Percentiles rank a stretch among this genome's conserved stretches.
Conservation (phyloP, 2,329 filamentous ascomycete genomes). For the Shiraia sp. region DNA sequence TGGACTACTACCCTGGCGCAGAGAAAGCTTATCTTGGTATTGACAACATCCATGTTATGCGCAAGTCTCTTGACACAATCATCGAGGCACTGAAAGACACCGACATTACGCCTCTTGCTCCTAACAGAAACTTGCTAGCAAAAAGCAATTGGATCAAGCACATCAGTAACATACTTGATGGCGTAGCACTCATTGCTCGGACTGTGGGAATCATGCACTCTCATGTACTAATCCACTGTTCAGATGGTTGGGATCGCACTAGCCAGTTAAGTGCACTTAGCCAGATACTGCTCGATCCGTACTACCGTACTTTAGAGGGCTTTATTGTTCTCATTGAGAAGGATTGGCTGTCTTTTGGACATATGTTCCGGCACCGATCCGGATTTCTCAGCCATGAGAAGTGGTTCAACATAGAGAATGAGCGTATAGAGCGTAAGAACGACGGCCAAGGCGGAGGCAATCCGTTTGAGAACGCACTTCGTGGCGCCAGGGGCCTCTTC, state of each 20-base stretch:
- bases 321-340: constrained; percentile 96
- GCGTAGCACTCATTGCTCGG: constrained; percentile 79
- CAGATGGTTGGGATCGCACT: constrained; percentile 97
- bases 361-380: constrained; percentile 94
- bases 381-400: constrained; percentile 88
- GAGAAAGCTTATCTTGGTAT: constrained; percentile 93
- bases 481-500: constrained; percentile 87
- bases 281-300: constrained; percentile 93
- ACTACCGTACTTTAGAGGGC: constrained; percentile 90
- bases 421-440: constrained; percentile 62
- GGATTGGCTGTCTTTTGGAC: constrained; percentile 96
- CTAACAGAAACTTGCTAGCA: constrained; percentile 76
- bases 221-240: constrained; percentile 95
- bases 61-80: constrained; percentile 83
- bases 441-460: constrained; percentile 60
- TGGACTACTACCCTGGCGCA: constrained; percentile 94
- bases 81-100: constrained; percentile 90
- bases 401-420: constrained; percentile 89
- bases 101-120: constrained; percentile 80
- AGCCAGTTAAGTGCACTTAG: constrained; percentile 90
- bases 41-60: constrained; percentile 98
- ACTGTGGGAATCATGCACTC: constrained; percentile 92
- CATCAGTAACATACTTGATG: constrained; percentile 80
- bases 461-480: constrained; percentile 81
- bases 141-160: constrained; percentile 93